Base-by-base conservation (phyloP, 2,329 filamentous ascomycete genomes). In the Fusarium oligoseptatum region DNA sequence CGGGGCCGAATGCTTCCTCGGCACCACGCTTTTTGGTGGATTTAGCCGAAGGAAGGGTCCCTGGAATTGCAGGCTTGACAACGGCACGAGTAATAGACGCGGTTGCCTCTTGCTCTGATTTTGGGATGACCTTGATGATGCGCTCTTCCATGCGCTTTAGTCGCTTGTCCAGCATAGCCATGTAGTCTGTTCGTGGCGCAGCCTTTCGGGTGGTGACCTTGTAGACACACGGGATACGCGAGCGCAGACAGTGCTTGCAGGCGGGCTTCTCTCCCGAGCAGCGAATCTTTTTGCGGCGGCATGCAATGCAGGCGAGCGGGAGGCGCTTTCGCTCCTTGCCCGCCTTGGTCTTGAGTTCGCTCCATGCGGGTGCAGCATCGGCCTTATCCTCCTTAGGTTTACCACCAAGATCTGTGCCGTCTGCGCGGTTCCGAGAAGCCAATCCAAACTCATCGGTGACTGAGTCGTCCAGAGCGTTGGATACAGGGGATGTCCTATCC, bases 181-280 rank as follows among this genome's bases (percentile, higher is more conserved):
- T 98, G 83, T 98, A 98, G 83, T 98, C 97, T 20, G 97, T 98
- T 62, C 97, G 90, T 3, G 97, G 97, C 4, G 95, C 95, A 2
- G 96, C 95, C 83, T 98, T 98, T 70, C 97, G 90, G 5, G 95
- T 95, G 0, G 95, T 98, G 69, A 98, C 95, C 81, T 98, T 98
- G 88, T 98, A 99, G 6, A 98, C 95, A 81, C 97, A 99, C 2
- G 96, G 96, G 77, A 97, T 97, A 50, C 96, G 91, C 61, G 96
- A 97, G 66, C 95, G 91, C 68, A 97, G 88, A 81, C 97, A 98
- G 84, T 98, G 97, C 83, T 98, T 98, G 87, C 97, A 99, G 1
- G 95, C 94, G 3, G 97, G 97, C 83, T 98, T 98, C 86, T 98
- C 97, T 68, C 97, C 97, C 0, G 96, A 98, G 82, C 97, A 99